Conservation (phyloP, 2,329 filamentous ascomycete genomes). For the Neofusicoccum umdonicola region DNA sequence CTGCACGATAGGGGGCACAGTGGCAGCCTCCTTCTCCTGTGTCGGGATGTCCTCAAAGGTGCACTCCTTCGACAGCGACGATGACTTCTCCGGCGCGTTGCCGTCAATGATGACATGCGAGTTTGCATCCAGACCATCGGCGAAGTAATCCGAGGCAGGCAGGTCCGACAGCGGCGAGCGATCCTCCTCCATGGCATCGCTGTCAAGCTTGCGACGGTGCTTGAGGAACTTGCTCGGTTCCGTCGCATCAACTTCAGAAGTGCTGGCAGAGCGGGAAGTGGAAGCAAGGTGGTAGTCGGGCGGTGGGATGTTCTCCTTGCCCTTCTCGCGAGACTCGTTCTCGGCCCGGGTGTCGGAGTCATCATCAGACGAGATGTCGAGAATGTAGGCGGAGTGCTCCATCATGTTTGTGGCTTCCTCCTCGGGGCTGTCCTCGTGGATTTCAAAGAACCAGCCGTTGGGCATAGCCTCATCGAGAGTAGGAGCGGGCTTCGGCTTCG, state of each 20-base stretch:
- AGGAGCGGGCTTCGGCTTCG: conserved; percentile 35
- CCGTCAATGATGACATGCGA: conserved; percentile 37
- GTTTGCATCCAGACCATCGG: conserved; percentile 34
- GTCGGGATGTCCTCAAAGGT: conserved; percentile 21
- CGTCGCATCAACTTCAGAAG: conserved; percentile 22
- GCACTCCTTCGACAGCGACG: conserved; percentile 35
- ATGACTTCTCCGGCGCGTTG: conserved; percentile 33
- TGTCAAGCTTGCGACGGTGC: conserved; percentile 26
- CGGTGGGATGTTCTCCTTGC: conserved; percentile 94
- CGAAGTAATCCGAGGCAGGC: conserved; percentile 38
- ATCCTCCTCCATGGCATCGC: conserved; percentile 42
- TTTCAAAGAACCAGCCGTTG: conserved; percentile 81
- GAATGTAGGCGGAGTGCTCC: conserved; percentile 80
- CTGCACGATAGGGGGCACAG: background rate
- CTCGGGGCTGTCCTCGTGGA: conserved; percentile 87
- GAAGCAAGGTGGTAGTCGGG: conserved; percentile 33
- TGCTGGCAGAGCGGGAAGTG: conserved; percentile 7
- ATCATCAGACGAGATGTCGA: conserved; percentile 90
- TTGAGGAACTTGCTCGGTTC: conserved; percentile 30
- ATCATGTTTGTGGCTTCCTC: conserved; percentile 90
- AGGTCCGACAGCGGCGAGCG: conserved; percentile 38
- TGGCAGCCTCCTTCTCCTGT: background rate
- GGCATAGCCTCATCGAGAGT: conserved; percentile 58
- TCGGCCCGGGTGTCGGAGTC: conserved; percentile 59
- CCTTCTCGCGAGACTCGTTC: conserved; percentile 58